A percentile compares a stretch with the other conserved stretches of the same genome.
phyloP scores from a whole-genome alignment of 768 basidiomycete species.

The Termitomyces titanicus region DNA sequence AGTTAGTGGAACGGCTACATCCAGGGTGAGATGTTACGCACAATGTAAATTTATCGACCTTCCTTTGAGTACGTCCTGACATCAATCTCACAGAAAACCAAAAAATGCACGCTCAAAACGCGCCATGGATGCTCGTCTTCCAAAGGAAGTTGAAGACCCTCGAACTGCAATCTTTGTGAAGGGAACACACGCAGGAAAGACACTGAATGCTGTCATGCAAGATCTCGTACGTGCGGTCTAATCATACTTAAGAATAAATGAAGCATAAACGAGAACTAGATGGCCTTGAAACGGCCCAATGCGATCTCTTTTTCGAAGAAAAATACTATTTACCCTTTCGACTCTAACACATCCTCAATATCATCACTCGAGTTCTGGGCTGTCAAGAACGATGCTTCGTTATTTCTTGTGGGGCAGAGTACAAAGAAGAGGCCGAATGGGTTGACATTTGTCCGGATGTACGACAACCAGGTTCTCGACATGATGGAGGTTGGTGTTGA shows the following conservation, averaged over 20 bases:
- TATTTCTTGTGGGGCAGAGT: slow-evolving; percentile 88
- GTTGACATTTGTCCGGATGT: slow-evolving; percentile 83
- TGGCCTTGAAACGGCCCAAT: slow-evolving; percentile 90
- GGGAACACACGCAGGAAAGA: slow-evolving; percentile 82
- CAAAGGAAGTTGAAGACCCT: slow-evolving; percentile 87
- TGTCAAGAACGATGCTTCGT: slow-evolving; percentile 87
- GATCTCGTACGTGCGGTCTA: slow-evolving; percentile 58
- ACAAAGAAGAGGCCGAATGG: slow-evolving; percentile 94
- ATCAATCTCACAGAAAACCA: slow-evolving; percentile 54
- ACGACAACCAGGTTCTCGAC: slow-evolving; percentile 81
- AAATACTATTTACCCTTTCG: slow-evolving; percentile 89
- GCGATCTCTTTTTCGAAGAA: slow-evolving; percentile 94
- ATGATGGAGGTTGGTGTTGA: slow-evolving; percentile 95
- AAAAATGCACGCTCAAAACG: slow-evolving; percentile 96
- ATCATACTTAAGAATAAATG: background rate
- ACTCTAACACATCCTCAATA: slow-evolving; percentile 49
- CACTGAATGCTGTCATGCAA: slow-evolving; percentile 76
- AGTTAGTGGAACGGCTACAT: background rate
- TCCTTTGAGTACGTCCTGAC: background rate
- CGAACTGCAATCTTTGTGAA: slow-evolving; percentile 89
- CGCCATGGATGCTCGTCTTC: slow-evolving; percentile 77
- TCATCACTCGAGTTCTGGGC: slow-evolving; percentile 90
- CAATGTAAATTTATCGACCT: slow-evolving; percentile 2
- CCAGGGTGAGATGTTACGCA: slow-evolving; percentile 8
- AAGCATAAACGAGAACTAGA: slow-evolving; percentile 43